Percentiles rank a stretch among this genome's conserved stretches.
Conservation (phyloP, 495 filamentous ascomycete species). For the Chaetomium cochliodes region DNA sequence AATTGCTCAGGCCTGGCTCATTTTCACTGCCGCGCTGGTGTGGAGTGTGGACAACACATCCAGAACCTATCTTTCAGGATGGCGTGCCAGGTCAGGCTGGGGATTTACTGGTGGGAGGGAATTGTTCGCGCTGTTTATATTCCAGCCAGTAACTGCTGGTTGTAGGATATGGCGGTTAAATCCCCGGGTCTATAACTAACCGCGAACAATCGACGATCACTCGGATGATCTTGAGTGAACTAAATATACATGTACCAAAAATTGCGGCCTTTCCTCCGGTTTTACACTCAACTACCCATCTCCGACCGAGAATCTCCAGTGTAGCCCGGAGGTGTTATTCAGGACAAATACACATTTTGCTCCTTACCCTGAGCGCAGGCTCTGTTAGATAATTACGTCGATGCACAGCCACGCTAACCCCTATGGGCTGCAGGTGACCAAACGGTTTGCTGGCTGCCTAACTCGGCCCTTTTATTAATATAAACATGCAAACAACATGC, state of each 20-base stretch:
- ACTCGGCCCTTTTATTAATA: neutral
- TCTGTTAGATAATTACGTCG: neutral
- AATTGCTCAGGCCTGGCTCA: neutral
- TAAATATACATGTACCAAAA: neutral
- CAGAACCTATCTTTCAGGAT: neutral
- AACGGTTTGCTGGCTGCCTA: neutral
- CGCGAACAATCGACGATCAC: neutral
- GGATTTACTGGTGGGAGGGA: neutral
- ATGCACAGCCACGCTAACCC: neutral
- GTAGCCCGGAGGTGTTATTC: too few relatives aligned
- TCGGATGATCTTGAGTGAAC: neutral
- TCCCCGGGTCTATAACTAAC: neutral
- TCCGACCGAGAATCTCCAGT: neutral
- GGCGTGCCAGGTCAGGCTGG: neutral
- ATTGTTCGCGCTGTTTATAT: slow-evolving; percentile 3
- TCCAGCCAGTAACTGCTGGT: slow-evolving; percentile 17
- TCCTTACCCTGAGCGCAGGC: too few relatives aligned
- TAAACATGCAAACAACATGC: neutral
- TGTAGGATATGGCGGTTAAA: slow-evolving; percentile 27
- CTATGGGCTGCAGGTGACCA: neutral
- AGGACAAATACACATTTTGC: too few relatives aligned
- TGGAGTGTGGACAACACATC: neutral
- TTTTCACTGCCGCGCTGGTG: neutral
- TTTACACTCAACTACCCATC: neutral
- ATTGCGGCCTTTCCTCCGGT: neutral